Percentiles rank a stretch among this genome's conserved stretches.
phyloP scores from a whole-genome alignment of 2,329 filamentous ascomycete genomes.

The Sphaerulina populicola region DNA sequence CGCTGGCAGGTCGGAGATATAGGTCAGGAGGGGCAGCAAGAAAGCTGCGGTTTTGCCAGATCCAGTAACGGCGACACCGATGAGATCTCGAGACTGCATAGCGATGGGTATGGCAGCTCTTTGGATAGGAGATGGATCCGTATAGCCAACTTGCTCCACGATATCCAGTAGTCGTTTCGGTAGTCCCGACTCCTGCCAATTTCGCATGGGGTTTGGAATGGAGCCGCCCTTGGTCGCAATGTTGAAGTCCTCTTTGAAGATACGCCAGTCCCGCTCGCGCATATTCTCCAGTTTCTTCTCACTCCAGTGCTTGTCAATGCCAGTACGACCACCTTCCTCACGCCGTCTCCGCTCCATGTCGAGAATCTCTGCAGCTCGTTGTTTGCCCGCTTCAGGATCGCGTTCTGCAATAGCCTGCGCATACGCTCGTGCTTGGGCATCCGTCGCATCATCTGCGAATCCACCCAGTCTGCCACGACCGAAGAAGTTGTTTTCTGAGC shows the following conservation, averaged over 20 bases:
- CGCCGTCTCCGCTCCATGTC: constrained; percentile 74
- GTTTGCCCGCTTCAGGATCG: constrained; percentile 66
- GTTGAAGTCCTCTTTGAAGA: constrained; percentile 98
- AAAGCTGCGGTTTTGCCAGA: constrained; percentile 98
- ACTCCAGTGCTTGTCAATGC: constrained; percentile 87
- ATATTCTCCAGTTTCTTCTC: constrained; percentile 88
- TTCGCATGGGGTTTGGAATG: constrained; percentile 94
- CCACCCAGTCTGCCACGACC: constrained; percentile 60
- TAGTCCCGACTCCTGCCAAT: constrained; percentile 76
- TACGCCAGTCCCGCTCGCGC: constrained; percentile 96
- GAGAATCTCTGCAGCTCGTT: constrained; percentile 69
- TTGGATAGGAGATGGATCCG: constrained; percentile 84
- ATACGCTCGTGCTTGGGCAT: constrained; percentile 46
- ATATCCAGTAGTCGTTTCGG: constrained; percentile 72
- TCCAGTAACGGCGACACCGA: constrained; percentile 94
- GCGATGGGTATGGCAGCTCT: constrained; percentile 93
- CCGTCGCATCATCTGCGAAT: constrained; percentile 52
- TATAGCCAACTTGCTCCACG: constrained; percentile 77
- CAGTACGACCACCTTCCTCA: constrained; percentile 62
- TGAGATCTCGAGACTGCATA: constrained; percentile 84
- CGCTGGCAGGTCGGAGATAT: constrained; percentile 83
- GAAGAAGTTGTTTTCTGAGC: constrained; percentile 60
- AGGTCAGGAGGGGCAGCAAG: constrained; percentile 80
- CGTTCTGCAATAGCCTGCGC: constrained; percentile 63
- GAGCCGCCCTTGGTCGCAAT: constrained; percentile 87